phyloP scores from a whole-genome alignment of 1,139 yeast species.

The Blastobotrys illinoisensis region DNA sequence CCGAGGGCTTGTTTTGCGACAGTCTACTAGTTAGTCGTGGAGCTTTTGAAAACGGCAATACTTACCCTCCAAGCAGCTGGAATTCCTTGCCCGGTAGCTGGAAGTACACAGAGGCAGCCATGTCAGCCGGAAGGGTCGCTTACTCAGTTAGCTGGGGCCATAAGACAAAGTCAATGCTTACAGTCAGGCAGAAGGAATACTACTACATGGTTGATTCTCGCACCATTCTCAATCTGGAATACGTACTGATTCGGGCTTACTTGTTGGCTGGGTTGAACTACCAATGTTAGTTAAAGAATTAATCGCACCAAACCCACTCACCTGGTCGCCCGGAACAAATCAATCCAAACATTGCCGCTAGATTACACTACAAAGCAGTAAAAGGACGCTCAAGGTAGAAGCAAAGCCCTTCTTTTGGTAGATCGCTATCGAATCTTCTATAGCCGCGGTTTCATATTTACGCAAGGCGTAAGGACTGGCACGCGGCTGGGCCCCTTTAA shows the following conservation, averaged over 20 bases:
- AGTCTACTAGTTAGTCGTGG: slow-evolving; percentile 36
- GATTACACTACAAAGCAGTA: background rate
- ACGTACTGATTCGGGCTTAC: slow-evolving; percentile 61
- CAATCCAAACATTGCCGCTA: slow-evolving; percentile 40
- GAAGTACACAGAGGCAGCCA: slow-evolving; percentile 81
- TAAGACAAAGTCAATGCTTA: slow-evolving; percentile 21
- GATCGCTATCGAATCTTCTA: background rate
- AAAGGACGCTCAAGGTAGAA: no score
- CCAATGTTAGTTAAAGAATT: background rate
- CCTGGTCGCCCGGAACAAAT: slow-evolving; percentile 40
- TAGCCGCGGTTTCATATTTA: background rate
- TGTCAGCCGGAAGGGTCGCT: slow-evolving; percentile 56
- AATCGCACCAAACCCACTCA: slow-evolving; percentile 5
- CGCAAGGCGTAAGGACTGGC: background rate
- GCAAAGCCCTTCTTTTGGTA: no score
- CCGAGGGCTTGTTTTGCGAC: slow-evolving; percentile 74
- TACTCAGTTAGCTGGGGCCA: slow-evolving; percentile 12
- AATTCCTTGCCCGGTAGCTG: slow-evolving; percentile 78
- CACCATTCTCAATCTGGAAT: slow-evolving; percentile 55
- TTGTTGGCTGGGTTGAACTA: slow-evolving; percentile 42
- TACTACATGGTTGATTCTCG: slow-evolving; percentile 64
- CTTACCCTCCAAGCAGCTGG: slow-evolving; percentile 59
- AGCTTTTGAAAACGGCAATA: background rate
- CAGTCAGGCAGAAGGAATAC: slow-evolving; percentile 70
- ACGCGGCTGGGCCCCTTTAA: background rate